Conservation (phyloP, 163 green algal species). For the Trebouxiophyceae sp. region DNA sequence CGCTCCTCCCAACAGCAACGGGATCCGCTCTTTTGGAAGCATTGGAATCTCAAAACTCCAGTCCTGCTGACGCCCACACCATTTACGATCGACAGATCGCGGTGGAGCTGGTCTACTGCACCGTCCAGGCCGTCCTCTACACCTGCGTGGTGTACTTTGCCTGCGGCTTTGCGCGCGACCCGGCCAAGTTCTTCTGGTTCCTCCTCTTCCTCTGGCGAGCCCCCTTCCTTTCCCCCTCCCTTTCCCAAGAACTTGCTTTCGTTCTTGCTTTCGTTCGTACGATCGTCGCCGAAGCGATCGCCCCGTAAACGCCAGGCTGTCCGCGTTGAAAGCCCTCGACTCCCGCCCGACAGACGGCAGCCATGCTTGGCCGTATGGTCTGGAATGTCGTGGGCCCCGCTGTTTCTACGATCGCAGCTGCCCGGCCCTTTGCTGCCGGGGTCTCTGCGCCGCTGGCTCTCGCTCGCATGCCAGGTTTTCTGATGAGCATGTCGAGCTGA, state of each 20-base stretch:
- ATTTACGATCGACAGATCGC: neutral
- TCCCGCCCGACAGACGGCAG: no score
- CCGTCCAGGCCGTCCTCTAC: conserved; percentile 17
- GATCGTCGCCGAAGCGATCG: neutral
- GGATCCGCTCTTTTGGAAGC: neutral
- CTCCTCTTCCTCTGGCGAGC: neutral
- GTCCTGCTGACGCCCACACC: neutral
- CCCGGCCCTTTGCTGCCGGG: no score
- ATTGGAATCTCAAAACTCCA: neutral
- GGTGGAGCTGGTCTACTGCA: conserved; percentile 19
- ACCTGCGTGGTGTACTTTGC: conserved; percentile 20
- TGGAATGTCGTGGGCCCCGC: no score
- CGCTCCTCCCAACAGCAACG: neutral
- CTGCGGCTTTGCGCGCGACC: conserved; percentile 9
- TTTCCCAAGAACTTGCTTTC: no score
- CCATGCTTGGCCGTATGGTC: no score
- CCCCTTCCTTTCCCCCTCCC: neutral
- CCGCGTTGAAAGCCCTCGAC: no score
- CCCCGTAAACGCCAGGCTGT: neutral
- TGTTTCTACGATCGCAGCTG: no score
- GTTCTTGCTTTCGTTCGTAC: no score
- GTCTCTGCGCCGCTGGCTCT: no score
- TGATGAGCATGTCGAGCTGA: no score
- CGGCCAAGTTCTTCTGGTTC: conserved; percentile 4
- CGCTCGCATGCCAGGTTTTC: no score